Evolutionary conservation across 2,329 filamentous ascomycete genomes (phyloP).

Genomic region (Stagonosporopsis vannaccii): DNA sequence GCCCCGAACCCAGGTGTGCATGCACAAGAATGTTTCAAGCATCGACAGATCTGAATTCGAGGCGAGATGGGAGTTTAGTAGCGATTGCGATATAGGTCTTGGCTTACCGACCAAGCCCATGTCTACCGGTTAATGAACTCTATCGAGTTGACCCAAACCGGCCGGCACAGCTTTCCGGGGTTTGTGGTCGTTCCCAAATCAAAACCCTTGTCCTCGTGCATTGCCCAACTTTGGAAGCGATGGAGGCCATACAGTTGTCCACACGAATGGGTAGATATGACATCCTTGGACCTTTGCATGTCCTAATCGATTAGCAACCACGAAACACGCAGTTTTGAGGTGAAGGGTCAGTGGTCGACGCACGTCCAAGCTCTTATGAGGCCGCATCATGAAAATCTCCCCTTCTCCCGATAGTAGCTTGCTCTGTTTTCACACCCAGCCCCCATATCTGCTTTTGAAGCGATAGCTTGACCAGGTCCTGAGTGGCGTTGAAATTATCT

Average conservation of each 20-base stretch:
- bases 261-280: background rate
- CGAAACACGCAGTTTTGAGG: background rate
- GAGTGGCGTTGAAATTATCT: background rate
- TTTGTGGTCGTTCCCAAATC: background rate
- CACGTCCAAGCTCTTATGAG: background rate
- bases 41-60: background rate
- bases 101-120: background rate
- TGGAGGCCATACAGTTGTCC: background rate
- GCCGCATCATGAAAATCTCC: background rate
- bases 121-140: constrained; percentile 13
- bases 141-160: constrained; percentile 7
- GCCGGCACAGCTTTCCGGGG: background rate
- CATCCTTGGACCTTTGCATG: background rate
- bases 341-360: background rate
- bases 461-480: background rate
- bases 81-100: constrained; percentile 4
- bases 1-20: background rate
- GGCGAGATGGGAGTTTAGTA: constrained; percentile 4
- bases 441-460: background rate
- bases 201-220: background rate
- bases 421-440: background rate
- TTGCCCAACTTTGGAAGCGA: background rate
- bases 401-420: background rate
- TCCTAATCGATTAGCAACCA: background rate
- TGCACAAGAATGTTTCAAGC: background rate